Conservation (phyloP, 805 yeast species). For the Dipodascus geniculatus region DNA sequence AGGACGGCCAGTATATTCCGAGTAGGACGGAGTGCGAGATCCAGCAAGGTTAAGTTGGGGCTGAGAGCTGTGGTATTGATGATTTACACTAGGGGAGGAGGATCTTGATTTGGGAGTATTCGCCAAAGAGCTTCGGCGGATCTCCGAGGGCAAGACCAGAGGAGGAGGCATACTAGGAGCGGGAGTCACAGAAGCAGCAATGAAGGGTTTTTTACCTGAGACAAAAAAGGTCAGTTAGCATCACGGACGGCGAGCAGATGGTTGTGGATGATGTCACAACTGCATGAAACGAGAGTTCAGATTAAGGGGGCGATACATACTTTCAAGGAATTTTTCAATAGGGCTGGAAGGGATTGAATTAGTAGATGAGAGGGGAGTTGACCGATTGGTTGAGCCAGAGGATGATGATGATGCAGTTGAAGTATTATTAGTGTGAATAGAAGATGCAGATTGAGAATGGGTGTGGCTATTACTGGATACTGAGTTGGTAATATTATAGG, state of each 20-base stretch:
- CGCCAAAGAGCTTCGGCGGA: slow-evolving; percentile 11
- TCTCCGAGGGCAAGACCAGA: slow-evolving; percentile 15
- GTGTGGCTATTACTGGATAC: background rate
- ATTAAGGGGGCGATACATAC: background rate
- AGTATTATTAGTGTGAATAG: slow-evolving; percentile 3
- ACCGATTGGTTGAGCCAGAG: slow-evolving; percentile 11
- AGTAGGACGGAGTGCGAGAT: slow-evolving; percentile 6
- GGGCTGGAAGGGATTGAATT: background rate
- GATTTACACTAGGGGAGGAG: slow-evolving; percentile 7
- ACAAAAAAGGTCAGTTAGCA: too few species aligned
- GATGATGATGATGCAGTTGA: slow-evolving; percentile 7
- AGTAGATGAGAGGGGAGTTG: slow-evolving; percentile 12
- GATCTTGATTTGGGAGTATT: slow-evolving; percentile 5
- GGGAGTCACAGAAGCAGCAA: background rate
- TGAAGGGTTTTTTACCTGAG: background rate
- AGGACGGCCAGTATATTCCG: slow-evolving; percentile 3
- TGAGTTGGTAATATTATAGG: background rate
- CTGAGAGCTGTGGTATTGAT: background rate
- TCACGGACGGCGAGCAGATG: background rate
- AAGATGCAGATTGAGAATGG: slow-evolving; percentile 3
- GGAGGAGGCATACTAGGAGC: slow-evolving; percentile 8
- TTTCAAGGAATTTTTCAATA: background rate
- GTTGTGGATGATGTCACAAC: background rate
- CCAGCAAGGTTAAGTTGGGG: background rate
- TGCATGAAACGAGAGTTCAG: background rate